A percentile compares a stretch with the other conserved stretches of the same genome.
Conservation (phyloP, 2,329 filamentous ascomycete genomes). For the Penicillium verrucosum region DNA sequence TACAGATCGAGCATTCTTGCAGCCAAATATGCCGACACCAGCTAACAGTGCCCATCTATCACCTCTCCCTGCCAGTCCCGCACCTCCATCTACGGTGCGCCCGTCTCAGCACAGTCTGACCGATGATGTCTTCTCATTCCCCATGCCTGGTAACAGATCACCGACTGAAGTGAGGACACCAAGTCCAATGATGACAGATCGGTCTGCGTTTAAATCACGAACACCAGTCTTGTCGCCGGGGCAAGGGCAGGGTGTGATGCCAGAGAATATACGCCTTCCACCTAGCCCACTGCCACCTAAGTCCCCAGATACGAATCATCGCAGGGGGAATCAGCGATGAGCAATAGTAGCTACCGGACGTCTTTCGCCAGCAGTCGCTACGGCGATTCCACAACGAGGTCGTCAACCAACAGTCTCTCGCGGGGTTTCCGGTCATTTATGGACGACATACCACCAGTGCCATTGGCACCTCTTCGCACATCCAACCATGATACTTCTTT, state of each 20-base stretch:
- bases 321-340: constrained; percentile 30
- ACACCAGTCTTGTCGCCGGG: constrained; percentile 20
- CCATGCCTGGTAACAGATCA: constrained; percentile 38
- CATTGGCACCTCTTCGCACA: constrained; percentile 25
- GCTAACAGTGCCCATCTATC: constrained; percentile 62
- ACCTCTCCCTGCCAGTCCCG: constrained; percentile 56
- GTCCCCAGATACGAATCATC: constrained; percentile 9
- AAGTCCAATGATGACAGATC: constrained; percentile 19
- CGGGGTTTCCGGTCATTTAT: constrained; percentile 29
- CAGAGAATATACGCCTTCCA: constrained; percentile 22
- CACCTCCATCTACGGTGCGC: constrained; percentile 43
- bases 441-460: constrained; percentile 36
- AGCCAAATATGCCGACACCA: constrained; percentile 60
- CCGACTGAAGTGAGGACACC: constrained; percentile 21
- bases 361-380: constrained; percentile 41
- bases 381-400: constrained; percentile 36
- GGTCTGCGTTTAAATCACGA: constrained; percentile 18
- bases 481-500: constrained; percentile 18
- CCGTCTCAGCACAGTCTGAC: constrained; percentile 35
- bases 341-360: constrained; percentile 41
- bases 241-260: constrained; percentile 10
- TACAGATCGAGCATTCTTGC: constrained; percentile 43
- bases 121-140: constrained; percentile 52
- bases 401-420: constrained; percentile 33
- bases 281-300: constrained; percentile 20